phyloP scores from a whole-genome alignment of 1,139 yeast genomes.

The Zhuliangozyma parablackwelliae region DNA sequence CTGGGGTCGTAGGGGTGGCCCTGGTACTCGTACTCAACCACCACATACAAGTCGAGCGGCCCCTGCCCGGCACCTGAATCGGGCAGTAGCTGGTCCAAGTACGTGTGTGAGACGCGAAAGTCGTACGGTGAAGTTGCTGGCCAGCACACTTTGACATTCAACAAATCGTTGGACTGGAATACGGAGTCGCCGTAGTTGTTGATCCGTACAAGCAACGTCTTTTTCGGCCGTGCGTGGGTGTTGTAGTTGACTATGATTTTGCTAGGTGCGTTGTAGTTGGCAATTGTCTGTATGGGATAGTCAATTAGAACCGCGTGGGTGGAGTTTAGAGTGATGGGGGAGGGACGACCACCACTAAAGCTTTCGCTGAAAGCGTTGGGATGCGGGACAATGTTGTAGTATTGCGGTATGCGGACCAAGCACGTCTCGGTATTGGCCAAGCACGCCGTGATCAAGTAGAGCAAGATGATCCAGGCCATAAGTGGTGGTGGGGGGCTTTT shows the following conservation, averaged over 20 bases:
- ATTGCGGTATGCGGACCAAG: constrained; percentile 29
- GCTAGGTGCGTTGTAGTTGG: constrained; percentile 1
- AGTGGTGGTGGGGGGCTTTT: background rate
- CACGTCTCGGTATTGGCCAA: constrained; percentile 39
- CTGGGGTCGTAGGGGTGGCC: constrained; percentile 20
- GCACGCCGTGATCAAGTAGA: constrained; percentile 5
- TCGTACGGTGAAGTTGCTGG: constrained; percentile 38
- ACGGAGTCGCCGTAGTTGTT: constrained; percentile 31
- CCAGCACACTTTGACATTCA: constrained; percentile 42
- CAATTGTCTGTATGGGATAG: constrained; percentile 26
- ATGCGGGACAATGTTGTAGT: constrained; percentile 30
- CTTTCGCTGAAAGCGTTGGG: constrained; percentile 8
- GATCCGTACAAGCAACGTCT: constrained; percentile 25
- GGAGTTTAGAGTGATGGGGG: constrained; percentile 15
- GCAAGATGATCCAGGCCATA: constrained; percentile 1
- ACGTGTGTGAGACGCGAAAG: constrained; percentile 22
- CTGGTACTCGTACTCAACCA: constrained; percentile 21
- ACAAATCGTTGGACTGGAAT: constrained; percentile 26
- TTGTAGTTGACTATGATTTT: constrained; percentile 11
- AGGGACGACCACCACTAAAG: constrained; percentile 2
- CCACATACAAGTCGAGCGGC: constrained; percentile 29
- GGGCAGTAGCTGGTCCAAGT: constrained; percentile 6
- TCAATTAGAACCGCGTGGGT: constrained; percentile 24
- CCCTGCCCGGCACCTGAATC: background rate
- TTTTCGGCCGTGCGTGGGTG: constrained; percentile 10